Percentiles rank a stretch among this genome's conserved stretches.
Conservation (phyloP, 1,284 basidiomycete species). For the Naganishia sp. region DNA sequence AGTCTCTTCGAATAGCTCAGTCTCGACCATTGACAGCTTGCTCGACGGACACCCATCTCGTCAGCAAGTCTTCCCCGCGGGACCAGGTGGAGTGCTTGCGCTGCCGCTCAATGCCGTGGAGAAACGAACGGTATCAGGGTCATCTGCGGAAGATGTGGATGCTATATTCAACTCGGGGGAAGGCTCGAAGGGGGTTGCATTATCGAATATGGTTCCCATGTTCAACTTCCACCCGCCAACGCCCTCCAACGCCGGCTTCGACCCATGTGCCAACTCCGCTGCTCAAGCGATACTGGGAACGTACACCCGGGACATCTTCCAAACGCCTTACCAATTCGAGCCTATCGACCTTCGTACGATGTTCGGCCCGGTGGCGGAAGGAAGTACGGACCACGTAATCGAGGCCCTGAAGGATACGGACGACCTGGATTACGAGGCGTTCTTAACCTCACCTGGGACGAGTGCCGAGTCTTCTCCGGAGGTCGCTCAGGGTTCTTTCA, state of each 20-base stretch:
- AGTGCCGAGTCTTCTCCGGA: neutral
- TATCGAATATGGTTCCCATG: conserved; percentile 4
- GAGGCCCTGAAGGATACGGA: conserved; percentile 11
- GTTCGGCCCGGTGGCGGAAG: conserved; percentile 7
- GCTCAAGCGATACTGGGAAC: neutral
- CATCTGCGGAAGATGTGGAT: neutral
- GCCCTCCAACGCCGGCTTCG: conserved; percentile 2
- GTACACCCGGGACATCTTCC: neutral
- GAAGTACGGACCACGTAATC: neutral
- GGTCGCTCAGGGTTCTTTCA: too few species aligned
- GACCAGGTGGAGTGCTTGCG: neutral
- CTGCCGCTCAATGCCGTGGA: conserved; percentile 1
- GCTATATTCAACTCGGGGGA: neutral
- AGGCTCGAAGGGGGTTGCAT: neutral
- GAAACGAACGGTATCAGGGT: neutral
- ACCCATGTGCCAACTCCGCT: neutral
- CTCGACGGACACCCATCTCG: neutral
- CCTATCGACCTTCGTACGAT: conserved; percentile 9
- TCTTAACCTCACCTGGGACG: conserved; percentile 1
- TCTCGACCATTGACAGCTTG: neutral
- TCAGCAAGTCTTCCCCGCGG: neutral
- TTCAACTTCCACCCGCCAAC: conserved; percentile 23
- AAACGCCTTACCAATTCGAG: conserved; percentile 11
- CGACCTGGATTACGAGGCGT: conserved; percentile 19
- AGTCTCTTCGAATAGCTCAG: neutral